These are phyloP conservation scores for Tolypocladium ophioglossoides DNA, from an alignment of 2,329 filamentous ascomycete genomes.

Conservation along the genomic window DNA sequence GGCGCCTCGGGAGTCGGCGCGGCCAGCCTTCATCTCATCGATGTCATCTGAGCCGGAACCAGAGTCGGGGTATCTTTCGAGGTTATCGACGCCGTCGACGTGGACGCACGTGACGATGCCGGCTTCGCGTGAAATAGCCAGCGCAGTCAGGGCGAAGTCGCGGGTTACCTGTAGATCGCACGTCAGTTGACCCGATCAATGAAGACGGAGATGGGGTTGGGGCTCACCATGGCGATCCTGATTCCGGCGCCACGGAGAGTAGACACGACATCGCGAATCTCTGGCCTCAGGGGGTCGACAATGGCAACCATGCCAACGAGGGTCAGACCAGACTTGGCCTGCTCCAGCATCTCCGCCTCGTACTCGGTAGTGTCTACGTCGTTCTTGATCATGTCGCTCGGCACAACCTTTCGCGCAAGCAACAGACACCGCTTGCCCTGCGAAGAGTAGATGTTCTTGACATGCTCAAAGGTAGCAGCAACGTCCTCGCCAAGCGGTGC, in stretches of 20 bases:
- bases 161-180: conserved; percentile 47
- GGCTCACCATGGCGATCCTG: conserved; percentile 60
- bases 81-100: conserved; percentile 43
- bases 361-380: conserved; percentile 30
- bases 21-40: conserved; percentile 11
- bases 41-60: conserved; percentile 6
- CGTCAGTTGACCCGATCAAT: neutral
- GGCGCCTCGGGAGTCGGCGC: conserved; percentile 22
- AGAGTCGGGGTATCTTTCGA: conserved; percentile 25
- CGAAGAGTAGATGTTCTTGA: conserved; percentile 59
- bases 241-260: conserved; percentile 61
- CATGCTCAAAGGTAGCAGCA: conserved; percentile 36
- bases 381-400: conserved; percentile 24
- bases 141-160: conserved; percentile 65
- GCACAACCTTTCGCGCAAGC: conserved; percentile 50
- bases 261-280: conserved; percentile 57
- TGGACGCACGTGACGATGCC: conserved; percentile 52
- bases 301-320: conserved; percentile 69
- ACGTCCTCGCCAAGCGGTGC: conserved; percentile 35
- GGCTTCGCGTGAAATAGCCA: conserved; percentile 61
- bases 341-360: conserved; percentile 46
- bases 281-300: conserved; percentile 65
- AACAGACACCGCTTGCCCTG: conserved; percentile 59
- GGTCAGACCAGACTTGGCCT: conserved; percentile 46
- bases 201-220: neutral